Evolutionary conservation across 352 stramenopile genomes (phyloP).

Genomic region (Phytophthora brassicae): DNA sequence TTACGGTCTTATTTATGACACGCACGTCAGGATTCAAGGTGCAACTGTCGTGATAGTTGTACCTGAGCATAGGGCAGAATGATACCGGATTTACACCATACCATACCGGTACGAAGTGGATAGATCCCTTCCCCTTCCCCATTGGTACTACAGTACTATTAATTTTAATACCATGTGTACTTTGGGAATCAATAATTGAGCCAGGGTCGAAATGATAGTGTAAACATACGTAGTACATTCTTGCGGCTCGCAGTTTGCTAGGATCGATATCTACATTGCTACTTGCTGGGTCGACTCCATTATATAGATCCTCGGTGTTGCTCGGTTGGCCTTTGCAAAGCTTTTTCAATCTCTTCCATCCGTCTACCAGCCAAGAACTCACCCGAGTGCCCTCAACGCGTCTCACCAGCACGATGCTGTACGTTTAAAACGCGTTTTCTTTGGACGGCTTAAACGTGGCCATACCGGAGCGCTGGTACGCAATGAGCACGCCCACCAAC

Average conservation of each 20-base stretch:
- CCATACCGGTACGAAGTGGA: neutral
- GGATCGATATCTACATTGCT: slow-evolving; percentile 45
- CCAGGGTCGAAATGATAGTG: slow-evolving; percentile 23
- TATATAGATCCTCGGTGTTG: slow-evolving; percentile 8
- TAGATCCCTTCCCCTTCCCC: neutral
- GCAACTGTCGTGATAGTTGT: neutral
- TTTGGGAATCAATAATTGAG: slow-evolving; percentile 1
- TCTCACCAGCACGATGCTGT: slow-evolving; percentile 6
- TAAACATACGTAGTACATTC: slow-evolving; percentile 42
- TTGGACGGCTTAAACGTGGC: slow-evolving; percentile 45
- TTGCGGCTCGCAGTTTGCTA: slow-evolving; percentile 23
- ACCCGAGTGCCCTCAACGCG: slow-evolving; percentile 1
- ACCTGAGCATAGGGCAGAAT: neutral
- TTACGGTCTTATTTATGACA: neutral
- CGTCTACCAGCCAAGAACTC: slow-evolving; percentile 10
- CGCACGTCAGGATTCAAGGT: neutral
- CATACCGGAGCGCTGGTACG: slow-evolving; percentile 76
- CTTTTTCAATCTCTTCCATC: neutral
- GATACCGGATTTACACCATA: neutral
- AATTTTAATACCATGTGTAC: too few species aligned
- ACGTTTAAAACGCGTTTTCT: slow-evolving; percentile 35
- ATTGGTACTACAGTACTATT: too few species aligned
- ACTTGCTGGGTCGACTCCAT: slow-evolving; percentile 23
- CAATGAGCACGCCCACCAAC: slow-evolving; percentile 46
- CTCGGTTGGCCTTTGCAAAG: slow-evolving; percentile 1